A percentile compares a stretch with the other conserved stretches of the same genome.
Conservation (phyloP, 805 yeast species). For the Candida adriatica region DNA sequence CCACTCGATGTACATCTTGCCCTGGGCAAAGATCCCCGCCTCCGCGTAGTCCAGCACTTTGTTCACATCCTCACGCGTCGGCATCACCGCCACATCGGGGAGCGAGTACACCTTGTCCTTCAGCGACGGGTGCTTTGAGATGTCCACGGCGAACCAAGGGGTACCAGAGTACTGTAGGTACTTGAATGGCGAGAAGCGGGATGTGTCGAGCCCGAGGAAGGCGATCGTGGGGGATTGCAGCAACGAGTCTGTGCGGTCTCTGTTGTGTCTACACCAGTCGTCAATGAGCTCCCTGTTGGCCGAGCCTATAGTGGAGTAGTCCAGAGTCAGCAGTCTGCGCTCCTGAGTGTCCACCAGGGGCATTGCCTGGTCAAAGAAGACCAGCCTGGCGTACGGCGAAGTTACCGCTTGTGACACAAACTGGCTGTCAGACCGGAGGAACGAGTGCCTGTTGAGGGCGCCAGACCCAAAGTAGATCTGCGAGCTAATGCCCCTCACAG, state of each 20-base stretch:
- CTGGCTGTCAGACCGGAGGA: not conserved
- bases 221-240: constrained; percentile 17
- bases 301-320: not conserved
- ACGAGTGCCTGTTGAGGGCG: not conserved
- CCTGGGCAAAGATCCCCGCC: constrained; percentile 72
- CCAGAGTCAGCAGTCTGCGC: not conserved
- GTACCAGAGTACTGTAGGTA: constrained; percentile 49
- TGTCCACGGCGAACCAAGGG: constrained; percentile 60
- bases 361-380: not conserved
- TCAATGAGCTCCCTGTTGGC: not conserved
- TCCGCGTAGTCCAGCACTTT: constrained; percentile 30
- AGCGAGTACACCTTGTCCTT: constrained; percentile 3
- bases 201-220: constrained; percentile 37
- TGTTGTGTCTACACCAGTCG: not conserved
- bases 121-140: constrained; percentile 28
- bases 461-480: not conserved
- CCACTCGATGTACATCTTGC: constrained; percentile 85
- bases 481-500: too few species aligned
- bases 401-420: not conserved
- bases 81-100: constrained; percentile 6
- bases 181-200: constrained; percentile 31
- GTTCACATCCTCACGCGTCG: constrained; percentile 19
- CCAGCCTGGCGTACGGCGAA: not conserved
- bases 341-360: not conserved
- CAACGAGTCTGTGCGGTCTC: constrained; percentile 1